Conservation (phyloP, 1,284 basidiomycete genomes). For the Marasmius fiardii region DNA sequence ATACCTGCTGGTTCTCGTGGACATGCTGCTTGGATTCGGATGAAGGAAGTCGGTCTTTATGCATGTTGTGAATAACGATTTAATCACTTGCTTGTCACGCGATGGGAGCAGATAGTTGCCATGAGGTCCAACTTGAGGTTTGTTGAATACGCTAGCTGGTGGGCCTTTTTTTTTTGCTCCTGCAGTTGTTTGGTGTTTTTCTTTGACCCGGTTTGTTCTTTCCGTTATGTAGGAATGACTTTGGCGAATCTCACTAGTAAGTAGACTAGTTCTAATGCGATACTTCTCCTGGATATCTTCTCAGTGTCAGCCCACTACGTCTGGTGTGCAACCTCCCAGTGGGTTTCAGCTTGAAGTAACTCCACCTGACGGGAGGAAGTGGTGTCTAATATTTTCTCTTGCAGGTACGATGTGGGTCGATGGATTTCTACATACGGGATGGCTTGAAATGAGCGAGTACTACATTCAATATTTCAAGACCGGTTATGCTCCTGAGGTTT, state of each 20-base stretch:
- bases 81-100: constrained; percentile 37
- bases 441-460: constrained; percentile 46
- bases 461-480: constrained; percentile 65
- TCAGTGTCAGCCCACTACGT: constrained; percentile 13
- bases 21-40: too few species aligned
- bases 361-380: background rate
- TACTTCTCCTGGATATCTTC: background rate
- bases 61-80: constrained; percentile 35
- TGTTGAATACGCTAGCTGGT: constrained; percentile 43
- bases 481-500: constrained; percentile 56
- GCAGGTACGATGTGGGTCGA: constrained; percentile 32
- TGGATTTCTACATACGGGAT: constrained; percentile 37
- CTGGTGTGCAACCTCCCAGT: constrained; percentile 5
- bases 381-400: background rate
- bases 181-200: too few species aligned
- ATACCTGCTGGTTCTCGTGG: too few species aligned
- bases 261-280: constrained; percentile 6
- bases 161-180: background rate
- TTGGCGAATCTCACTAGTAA: constrained; percentile 38
- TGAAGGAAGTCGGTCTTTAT: too few species aligned
- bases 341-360: background rate
- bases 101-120: constrained; percentile 40
- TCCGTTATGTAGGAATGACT: constrained; percentile 34
- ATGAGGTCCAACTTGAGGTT: constrained; percentile 36
- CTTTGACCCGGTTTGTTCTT: background rate